Base-by-base conservation (phyloP, 129 eudicot species). In the Saussurea involucrata region DNA sequence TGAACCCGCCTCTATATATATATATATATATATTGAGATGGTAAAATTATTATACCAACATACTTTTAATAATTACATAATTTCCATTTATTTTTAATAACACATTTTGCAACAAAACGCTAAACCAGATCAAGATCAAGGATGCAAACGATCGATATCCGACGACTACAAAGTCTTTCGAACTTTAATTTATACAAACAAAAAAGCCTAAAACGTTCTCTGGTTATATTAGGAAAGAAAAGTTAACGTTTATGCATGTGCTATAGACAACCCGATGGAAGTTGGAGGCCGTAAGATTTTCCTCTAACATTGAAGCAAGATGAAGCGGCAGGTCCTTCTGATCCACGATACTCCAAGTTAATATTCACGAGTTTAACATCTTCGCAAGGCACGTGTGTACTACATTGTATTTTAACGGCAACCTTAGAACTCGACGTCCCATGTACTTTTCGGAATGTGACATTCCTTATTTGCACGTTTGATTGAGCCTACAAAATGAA, bases 401-500 rank as follows among this genome's bases (percentile, higher is more conserved):
- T 83, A 63, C 86, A 83, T 11, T 78, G 72, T 21, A 34, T 18
- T 84, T 86, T 76, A 15, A 90, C 83, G 0, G 91, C 89, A 0
- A 53, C 22, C 78, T 86, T 33, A 6, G 97, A 80, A 25, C 78
- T 81, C 0, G 97, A 92, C 1, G 82, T 84, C 5, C 97, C 97
- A 9, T 29, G 36, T 3, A 92, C 88, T 60, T 79, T 58, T 10
- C 70, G 76, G 69, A 79, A 85, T 13, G 87, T 85, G 32, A 87
- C 92, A 27, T 92, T 79, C 53, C 57, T 72, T 18, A 89, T 84
- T 37, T 86, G 85, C 15, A 85, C 88, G 1, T 57, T 63, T 2
- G 91, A 88, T 13, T 63, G 63, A 28, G 68, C 86, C 91, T 89
- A 70, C 27, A 63, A 70, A 12, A 36, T 60, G 65, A 8, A 73